Evolutionary conservation across 2,329 filamentous ascomycete genomes (phyloP), one percentile per base, ranked within the genome.

Genomic region (Sporothrix dimorphospora): DNA sequence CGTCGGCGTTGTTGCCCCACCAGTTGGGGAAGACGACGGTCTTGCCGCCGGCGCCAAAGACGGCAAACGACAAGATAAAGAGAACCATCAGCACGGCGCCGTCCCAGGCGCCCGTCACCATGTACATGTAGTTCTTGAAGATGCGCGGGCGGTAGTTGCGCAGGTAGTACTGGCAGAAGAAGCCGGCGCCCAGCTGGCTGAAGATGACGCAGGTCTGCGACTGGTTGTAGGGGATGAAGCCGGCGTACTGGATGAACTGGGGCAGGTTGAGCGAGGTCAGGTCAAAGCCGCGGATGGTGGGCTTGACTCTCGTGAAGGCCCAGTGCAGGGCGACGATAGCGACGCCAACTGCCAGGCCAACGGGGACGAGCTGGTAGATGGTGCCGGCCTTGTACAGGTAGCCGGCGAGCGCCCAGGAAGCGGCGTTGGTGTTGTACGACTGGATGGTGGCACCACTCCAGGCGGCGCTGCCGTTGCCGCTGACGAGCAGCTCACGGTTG

Each of bases 381-480:
- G 77, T 78, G 2, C 83, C 83, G 0, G 78, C 67, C 69, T 81
- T 83, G 80, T 88, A 89, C 0, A 89, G 80, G 30, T 89, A 83
- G 7, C 82, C 80, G 7, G 87, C 85, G 3, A 89, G 77, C 0
- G 87, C 86, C 83, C 83, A 85, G 0, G 83, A 83, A 1, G 80
- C 80, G 0, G 83, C 83, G 63, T 83, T 84, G 66, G 83, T 84
- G 76, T 85, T 85, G 77, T 82, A 84, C 0, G 81, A 80, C 75
- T 88, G 86, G 21, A 88, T 79, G 0, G 79, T 82, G 0, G 85
- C 83, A 19, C 87, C 86, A 63, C 84, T 87, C 87, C 87, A 88
- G 5, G 84, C 81, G 19, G 79, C 79, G 75, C 85, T 83, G 24
- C 87, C 86, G 67, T 86, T 79, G 5, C 80, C 79, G 53, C 83